phyloP scores from a whole-genome alignment of 805 yeast genomes.

The Wickerhamiella hasegawae region DNA sequence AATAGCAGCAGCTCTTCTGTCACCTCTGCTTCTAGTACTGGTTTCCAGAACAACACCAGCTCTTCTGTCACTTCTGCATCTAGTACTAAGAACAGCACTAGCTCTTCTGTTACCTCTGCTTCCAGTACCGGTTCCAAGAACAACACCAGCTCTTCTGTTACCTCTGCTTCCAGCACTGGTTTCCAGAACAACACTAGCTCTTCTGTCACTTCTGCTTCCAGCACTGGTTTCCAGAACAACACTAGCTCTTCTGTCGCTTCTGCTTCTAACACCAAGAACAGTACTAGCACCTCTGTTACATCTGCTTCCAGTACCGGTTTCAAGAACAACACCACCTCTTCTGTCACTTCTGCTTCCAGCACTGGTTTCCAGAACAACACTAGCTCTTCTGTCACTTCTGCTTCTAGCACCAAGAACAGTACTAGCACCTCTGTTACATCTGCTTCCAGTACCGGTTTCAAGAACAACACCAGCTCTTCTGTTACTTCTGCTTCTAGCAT shows the following conservation, averaged over 20 bases:
- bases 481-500: no score
- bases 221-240: background rate
- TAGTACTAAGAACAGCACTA: no score
- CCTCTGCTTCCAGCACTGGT: background rate
- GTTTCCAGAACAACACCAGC: background rate
- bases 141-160: no score
- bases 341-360: background rate
- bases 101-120: background rate
- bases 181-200: no score
- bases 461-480: no score
- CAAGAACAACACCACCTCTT: background rate
- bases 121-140: no score
- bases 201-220: background rate
- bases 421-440: no score
- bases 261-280: background rate
- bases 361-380: background rate
- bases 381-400: background rate
- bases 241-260: background rate
- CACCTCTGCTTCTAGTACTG: background rate
- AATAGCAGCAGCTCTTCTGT: background rate
- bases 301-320: background rate
- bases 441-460: no score
- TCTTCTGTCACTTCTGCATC: background rate
- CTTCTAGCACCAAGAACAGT: no score
- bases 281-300: background rate